Evolutionary conservation across 2,329 filamentous ascomycete species (phyloP).

Genomic region (Colletotrichum sp.): DNA sequence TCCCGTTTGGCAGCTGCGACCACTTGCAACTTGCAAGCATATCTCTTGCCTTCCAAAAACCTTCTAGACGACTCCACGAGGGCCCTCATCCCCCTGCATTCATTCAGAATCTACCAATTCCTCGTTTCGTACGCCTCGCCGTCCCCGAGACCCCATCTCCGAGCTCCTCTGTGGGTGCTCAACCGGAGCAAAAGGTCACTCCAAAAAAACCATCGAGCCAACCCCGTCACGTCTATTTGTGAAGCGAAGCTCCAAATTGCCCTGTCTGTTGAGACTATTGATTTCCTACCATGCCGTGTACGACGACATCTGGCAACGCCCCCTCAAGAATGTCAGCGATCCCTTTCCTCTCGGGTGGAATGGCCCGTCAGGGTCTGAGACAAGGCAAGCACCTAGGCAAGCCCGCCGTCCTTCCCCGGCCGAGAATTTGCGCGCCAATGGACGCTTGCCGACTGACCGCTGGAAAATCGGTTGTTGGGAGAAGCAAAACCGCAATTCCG

Average conservation of each 20-base stretch:
- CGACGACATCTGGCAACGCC: neutral
- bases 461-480: neutral
- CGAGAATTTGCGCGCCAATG: neutral
- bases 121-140: neutral
- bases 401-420: neutral
- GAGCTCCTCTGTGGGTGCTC: neutral
- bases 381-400: neutral
- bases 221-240: neutral
- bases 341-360: neutral
- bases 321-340: neutral
- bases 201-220: neutral
- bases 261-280: neutral
- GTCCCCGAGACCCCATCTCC: constrained; percentile 1
- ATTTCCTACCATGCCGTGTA: neutral
- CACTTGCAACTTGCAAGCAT: constrained; percentile 3
- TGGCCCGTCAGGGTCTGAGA: neutral
- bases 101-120: neutral
- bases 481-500: neutral
- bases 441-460: neutral
- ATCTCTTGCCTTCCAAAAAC: neutral
- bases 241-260: neutral
- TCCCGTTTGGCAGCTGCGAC: constrained; percentile 5
- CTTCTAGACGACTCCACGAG: constrained; percentile 12
- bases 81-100: neutral
- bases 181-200: neutral